Percentiles rank a stretch among this genome's conserved stretches.
phyloP scores from a whole-genome alignment of 352 stramenopile genomes.

The Globisporangium splendens region DNA sequence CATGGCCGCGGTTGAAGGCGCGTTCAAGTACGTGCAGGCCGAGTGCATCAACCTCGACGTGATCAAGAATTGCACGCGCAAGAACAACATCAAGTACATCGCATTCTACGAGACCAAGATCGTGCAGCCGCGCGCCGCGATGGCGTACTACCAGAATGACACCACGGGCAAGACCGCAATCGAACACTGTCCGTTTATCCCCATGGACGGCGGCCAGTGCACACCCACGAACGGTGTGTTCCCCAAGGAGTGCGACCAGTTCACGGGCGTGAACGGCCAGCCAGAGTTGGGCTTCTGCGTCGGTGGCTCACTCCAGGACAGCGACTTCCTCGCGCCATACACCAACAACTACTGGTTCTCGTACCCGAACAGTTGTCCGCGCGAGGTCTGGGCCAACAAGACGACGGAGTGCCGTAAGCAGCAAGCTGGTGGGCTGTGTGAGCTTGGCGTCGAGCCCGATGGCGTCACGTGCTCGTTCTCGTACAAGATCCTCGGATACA shows the following conservation, averaged over 20 bases:
- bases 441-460: constrained; percentile 44
- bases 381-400: constrained; percentile 37
- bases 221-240: constrained; percentile 31
- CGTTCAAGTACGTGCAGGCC: constrained; percentile 58
- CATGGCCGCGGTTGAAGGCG: constrained; percentile 47
- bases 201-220: constrained; percentile 63
- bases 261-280: constrained; percentile 39
- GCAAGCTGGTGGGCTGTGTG: constrained; percentile 41
- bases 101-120: constrained; percentile 63
- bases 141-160: constrained; percentile 40
- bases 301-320: constrained; percentile 34
- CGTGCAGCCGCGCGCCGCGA: constrained; percentile 36
- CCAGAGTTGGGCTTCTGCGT: constrained; percentile 48
- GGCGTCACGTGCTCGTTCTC: constrained; percentile 59
- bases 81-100: constrained; percentile 58
- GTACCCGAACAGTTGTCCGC: constrained; percentile 69
- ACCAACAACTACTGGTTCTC: constrained; percentile 80
- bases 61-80: constrained; percentile 38
- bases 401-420: constrained; percentile 30
- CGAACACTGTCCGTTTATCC: constrained; percentile 48
- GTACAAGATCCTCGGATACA: constrained; percentile 60
- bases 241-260: constrained; percentile 46
- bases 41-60: constrained; percentile 54
- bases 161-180: constrained; percentile 12
- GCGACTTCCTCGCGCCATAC: constrained; percentile 61